Evolutionary conservation across 108 stramenopile genomes (phyloP).

Genomic region (Skeletonema marinoi): DNA sequence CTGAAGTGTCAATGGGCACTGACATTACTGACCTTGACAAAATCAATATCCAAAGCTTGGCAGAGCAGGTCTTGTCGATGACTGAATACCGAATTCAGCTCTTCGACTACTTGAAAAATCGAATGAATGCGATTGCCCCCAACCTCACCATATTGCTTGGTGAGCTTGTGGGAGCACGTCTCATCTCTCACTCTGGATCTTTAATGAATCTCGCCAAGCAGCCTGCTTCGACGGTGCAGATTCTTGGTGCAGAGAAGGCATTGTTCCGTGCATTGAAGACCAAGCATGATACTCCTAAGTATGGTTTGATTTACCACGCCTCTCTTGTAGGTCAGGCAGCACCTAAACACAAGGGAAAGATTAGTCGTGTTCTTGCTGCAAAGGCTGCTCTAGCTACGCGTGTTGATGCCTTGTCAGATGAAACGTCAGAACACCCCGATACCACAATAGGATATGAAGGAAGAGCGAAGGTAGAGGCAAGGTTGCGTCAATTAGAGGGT

Average conservation of each 20-base stretch:
- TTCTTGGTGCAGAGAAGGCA: slow-evolving; percentile 99
- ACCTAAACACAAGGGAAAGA: slow-evolving; percentile 99
- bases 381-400: slow-evolving; percentile 98
- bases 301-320: slow-evolving; percentile 99
- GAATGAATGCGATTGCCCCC: slow-evolving; percentile 99
- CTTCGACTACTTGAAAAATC: slow-evolving; percentile 97
- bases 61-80: slow-evolving; percentile 96
- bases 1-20: slow-evolving; percentile 98
- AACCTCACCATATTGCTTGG: slow-evolving; percentile 99
- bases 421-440: slow-evolving; percentile 84
- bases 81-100: slow-evolving; percentile 98
- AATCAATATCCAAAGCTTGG: slow-evolving; percentile 90
- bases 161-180: slow-evolving; percentile 97
- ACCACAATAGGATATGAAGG: slow-evolving; percentile 96
- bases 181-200: slow-evolving; percentile 98
- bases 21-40: slow-evolving; percentile 97
- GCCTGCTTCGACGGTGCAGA: slow-evolving; percentile 99
- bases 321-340: slow-evolving; percentile 98
- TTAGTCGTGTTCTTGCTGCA: slow-evolving; percentile 97
- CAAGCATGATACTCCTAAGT: slow-evolving; percentile 99
- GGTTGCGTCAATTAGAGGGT: slow-evolving; percentile 96
- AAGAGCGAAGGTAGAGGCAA: slow-evolving; percentile 96
- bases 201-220: slow-evolving; percentile 99
- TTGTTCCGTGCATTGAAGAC: slow-evolving; percentile 99
- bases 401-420: slow-evolving; percentile 98